Conservation (phyloP, 192 early-diverging fungal genomes). For the Funneliformis geosporum region DNA sequence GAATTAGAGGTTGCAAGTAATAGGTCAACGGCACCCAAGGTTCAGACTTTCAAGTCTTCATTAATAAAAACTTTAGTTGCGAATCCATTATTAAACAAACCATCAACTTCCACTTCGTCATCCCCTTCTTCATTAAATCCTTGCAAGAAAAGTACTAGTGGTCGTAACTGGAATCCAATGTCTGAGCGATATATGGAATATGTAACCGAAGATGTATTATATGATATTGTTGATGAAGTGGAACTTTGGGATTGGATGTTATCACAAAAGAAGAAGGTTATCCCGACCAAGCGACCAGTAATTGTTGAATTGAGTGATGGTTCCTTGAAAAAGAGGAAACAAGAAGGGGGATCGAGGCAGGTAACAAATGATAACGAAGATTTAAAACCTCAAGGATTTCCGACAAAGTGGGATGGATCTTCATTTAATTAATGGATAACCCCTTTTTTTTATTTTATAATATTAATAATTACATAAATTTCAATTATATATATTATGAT, state of each 20-base stretch:
- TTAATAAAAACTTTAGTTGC: background rate
- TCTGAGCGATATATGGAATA: slow-evolving; percentile 57
- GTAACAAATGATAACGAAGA: background rate
- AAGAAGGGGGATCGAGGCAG: background rate
- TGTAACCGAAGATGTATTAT: slow-evolving; percentile 58
- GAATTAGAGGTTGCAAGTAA: slow-evolving; percentile 40
- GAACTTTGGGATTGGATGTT: slow-evolving; percentile 46
- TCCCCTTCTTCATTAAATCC: background rate
- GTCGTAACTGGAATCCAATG: slow-evolving; percentile 55
- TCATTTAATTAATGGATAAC: background rate
- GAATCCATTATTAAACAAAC: background rate
- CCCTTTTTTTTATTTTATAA: background rate
- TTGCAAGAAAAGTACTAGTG: background rate
- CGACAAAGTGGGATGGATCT: background rate
- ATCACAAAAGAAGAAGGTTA: slow-evolving; percentile 24
- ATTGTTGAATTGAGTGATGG: slow-evolving; percentile 4
- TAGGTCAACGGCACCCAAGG: background rate
- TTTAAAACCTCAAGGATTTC: background rate
- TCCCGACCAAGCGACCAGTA: background rate
- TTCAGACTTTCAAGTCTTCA: background rate
- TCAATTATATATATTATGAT: background rate
- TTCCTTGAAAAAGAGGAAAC: slow-evolving; percentile 15
- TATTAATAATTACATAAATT: background rate
- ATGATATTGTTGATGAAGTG: slow-evolving; percentile 66
- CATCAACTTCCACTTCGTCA: background rate